phyloP scores from a whole-genome alignment of 2,329 filamentous ascomycete species.

The Aspergillus viridinutans region DNA sequence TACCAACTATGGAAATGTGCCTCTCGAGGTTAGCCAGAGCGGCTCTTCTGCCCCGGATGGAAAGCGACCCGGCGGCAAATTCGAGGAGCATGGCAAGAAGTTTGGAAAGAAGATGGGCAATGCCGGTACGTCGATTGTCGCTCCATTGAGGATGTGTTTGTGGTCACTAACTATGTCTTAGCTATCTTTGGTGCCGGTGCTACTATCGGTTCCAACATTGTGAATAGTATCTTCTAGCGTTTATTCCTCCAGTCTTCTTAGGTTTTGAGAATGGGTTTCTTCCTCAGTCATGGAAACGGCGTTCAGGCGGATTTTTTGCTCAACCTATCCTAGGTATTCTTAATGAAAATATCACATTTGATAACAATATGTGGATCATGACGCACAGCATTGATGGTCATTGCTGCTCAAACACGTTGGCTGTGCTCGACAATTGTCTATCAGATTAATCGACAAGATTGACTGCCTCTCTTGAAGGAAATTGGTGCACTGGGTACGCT shows the following conservation, averaged over 20 bases:
- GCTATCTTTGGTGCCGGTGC: slow-evolving; percentile 92
- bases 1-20: slow-evolving; percentile 56
- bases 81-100: slow-evolving; percentile 79
- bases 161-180: slow-evolving; percentile 27
- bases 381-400: background rate
- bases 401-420: background rate
- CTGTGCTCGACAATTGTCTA: no score
- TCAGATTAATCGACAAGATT: no score
- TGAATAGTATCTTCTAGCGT: slow-evolving; percentile 78
- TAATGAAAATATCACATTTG: background rate
- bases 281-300: background rate
- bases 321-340: background rate
- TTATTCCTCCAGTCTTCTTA: background rate
- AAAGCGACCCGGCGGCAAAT: slow-evolving; percentile 54
- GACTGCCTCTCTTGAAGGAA: background rate
- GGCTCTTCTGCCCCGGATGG: slow-evolving; percentile 42
- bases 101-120: slow-evolving; percentile 91
- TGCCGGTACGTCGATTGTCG: slow-evolving; percentile 42
- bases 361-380: background rate
- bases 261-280: background rate
- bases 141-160: background rate
- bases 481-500: background rate
- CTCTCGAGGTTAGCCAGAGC: slow-evolving; percentile 66
- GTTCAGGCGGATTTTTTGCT: background rate
- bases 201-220: slow-evolving; percentile 82